Base-by-base conservation (phyloP, 2,329 filamentous ascomycete genomes). In the Dactylonectria estremocensis region DNA sequence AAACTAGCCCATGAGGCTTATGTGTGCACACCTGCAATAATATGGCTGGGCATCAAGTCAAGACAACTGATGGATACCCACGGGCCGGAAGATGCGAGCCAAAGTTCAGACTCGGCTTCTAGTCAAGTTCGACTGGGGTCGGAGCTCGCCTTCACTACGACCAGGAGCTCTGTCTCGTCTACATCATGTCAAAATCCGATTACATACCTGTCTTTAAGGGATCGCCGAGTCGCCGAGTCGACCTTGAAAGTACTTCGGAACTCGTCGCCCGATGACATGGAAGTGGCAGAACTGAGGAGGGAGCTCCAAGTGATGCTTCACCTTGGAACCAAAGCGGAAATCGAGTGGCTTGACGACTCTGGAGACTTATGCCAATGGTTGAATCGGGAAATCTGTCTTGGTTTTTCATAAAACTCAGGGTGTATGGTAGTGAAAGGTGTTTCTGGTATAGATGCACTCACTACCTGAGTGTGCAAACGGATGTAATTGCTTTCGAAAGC, bases 271-370 rank as follows among this genome's bases (percentile, higher is more conserved):
- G 69, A 69, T 5, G 78, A 81, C 11, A 68, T 71, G 0, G 78
- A 82, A 2, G 81, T 83, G 2, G 60, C 72, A 0, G 80, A 83
- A 7, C 81, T 89, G 68, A 80, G 81, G 33, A 79, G 80, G 3
- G 91, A 95, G 73, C 72, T 95, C 16, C 93, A 94, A 74, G 73
- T 85, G 1, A 95, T 95, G 92, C 80, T 95, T 20, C 87, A 93
- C 82, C 81, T 95, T 57, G 92, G 92, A 59, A 74, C 90, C 54
- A 96, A 95, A 75, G 92, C 91, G 0, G 93, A 96, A 76, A 93
- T 95, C 57, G 92, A 96, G 74, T 87, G 90, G 18, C 80, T 93
- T 7, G 90, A 93, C 61, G 83, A 87, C 3, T 81, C 80, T 9
- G 88, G 88, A 0, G 81, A 86, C 55, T 73, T 90, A 5, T 79